Conservation (phyloP, 2,329 filamentous ascomycete genomes). For the Fusarium buxicola region DNA sequence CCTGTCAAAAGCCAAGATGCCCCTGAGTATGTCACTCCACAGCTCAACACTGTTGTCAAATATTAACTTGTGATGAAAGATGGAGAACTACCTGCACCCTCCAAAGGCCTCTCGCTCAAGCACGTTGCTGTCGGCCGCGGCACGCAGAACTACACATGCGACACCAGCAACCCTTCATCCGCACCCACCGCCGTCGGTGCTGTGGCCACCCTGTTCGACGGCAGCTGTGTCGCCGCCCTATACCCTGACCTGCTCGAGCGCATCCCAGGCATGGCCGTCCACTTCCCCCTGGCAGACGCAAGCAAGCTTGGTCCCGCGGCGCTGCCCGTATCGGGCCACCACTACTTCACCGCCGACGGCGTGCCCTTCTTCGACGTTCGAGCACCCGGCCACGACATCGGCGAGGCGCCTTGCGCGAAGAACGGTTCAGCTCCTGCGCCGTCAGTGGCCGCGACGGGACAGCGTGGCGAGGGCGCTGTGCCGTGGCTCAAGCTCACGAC, state of each 20-base stretch:
- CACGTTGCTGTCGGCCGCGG: conserved; percentile 90
- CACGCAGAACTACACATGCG: conserved; percentile 94
- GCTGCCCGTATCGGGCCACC: conserved; percentile 76
- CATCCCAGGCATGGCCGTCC: conserved; percentile 75
- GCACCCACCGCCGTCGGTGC: conserved; percentile 77
- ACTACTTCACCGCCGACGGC: conserved; percentile 79
- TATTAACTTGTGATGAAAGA: conserved; percentile 29
- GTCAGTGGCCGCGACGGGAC: conserved; percentile 66
- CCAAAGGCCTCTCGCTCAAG: conserved; percentile 70
- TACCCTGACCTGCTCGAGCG: conserved; percentile 74
- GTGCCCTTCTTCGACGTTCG: conserved; percentile 86
- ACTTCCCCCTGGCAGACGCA: conserved; percentile 66
- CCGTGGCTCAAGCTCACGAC: conserved; percentile 81
- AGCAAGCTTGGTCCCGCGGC: conserved; percentile 66
- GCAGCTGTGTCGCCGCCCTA: conserved; percentile 79
- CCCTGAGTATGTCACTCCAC: conserved; percentile 55
- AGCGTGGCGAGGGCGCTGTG: conserved; percentile 75
- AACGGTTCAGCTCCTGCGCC: conserved; percentile 72
- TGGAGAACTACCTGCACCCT: conserved; percentile 69
- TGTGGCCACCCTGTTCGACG: conserved; percentile 87
- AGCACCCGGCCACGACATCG: conserved; percentile 64
- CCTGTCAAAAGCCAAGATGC: conserved; percentile 64
- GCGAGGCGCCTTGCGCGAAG: conserved; percentile 72
- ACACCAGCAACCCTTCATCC: conserved; percentile 67
- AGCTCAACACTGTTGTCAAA: background rate